Evolutionary conservation across 495 filamentous ascomycete genomes (phyloP), one percentile per base, ranked within the genome.

Genomic region (Hypoxylon fragiforme): DNA sequence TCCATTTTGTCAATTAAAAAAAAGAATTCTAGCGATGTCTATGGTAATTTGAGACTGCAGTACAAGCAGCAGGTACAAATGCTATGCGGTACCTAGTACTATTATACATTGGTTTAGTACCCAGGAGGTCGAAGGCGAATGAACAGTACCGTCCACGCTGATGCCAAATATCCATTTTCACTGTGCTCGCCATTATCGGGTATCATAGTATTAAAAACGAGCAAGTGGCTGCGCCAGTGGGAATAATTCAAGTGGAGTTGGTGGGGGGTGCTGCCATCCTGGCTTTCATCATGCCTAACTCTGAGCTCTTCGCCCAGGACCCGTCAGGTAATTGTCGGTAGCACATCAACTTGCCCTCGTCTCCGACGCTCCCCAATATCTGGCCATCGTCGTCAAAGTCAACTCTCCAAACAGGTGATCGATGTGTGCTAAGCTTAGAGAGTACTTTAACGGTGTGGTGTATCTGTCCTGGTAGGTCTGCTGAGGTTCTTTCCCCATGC

Each of bases 351-450:
- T 76, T 81, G 8, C 82, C 82, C 62, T 85, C 82, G 46, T 85
- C 82, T 2, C 82, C 82, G 3, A 80, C 77, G 13, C 75, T 81
- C 1, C 78, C 81, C 43, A 85, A 55, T 18, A 85, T 75, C 49
- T 81, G 80, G 7, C 82, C 82, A 42, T 84, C 82, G 19, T 79
- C 78, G 50, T 85, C 81, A 60, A 84, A 85, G 2, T 70, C 75
- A 4, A 85, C 80, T 44, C 78, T 69, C 82, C 82, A 85, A 3
- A 85, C 80, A 3, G 81, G 81, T 21, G 73, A 78, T 30, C 73
- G 69, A 52, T 83, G 79, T 34, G 72, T 70, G 19, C 80, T 75
- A 39, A 84, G 71, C 54, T 73, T 77, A 11, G 80, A 76, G 8
- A 84, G 62, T 49, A 81, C 70, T 45, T 69, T 75, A 32, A 74